A percentile compares a stretch with the other conserved stretches of the same genome.
Evolutionary conservation across 148 eudicot species (phyloP).

Genomic region (Chenopodium album): DNA sequence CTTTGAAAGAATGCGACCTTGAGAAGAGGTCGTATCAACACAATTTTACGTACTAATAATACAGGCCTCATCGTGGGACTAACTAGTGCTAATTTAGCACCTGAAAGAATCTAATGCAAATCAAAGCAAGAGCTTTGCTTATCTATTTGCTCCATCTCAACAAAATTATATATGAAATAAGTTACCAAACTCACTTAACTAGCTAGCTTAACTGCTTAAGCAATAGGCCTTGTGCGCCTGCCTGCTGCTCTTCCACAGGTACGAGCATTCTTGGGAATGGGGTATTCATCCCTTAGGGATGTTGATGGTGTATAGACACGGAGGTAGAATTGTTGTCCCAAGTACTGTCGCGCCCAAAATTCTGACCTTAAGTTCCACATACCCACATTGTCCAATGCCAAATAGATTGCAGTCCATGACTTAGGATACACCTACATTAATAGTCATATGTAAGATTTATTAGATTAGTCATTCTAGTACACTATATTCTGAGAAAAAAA

Average conservation of each 20-base stretch:
- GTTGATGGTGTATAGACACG: conserved; percentile 73
- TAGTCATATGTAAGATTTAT: background rate
- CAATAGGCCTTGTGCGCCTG: conserved; percentile 65
- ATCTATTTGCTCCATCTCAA: conserved; percentile 8
- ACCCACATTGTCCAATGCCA: conserved; percentile 90
- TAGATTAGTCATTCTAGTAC: background rate
- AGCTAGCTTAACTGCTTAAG: conserved; percentile 20
- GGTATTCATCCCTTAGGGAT: conserved; percentile 82
- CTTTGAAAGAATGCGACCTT: conserved; percentile 68
- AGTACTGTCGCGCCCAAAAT: conserved; percentile 90
- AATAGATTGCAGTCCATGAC: conserved; percentile 82
- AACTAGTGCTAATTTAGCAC: conserved; percentile 45
- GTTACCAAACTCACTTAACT: conserved; percentile 4
- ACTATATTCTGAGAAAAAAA: background rate
- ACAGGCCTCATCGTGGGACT: conserved; percentile 21
- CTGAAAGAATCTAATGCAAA: conserved; percentile 32
- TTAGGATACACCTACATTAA: conserved; percentile 76
- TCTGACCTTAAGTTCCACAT: conserved; percentile 97
- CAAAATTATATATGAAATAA: conserved; percentile 18
- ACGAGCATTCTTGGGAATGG: conserved; percentile 83
- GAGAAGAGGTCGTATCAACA: conserved; percentile 58
- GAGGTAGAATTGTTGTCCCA: conserved; percentile 84
- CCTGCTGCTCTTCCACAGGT: conserved; percentile 88
- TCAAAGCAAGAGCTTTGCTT: conserved; percentile 26
- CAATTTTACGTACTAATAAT: conserved; percentile 15